Conservation (phyloP, 495 filamentous ascomycete genomes). For the Lophiotrema nucula region DNA sequence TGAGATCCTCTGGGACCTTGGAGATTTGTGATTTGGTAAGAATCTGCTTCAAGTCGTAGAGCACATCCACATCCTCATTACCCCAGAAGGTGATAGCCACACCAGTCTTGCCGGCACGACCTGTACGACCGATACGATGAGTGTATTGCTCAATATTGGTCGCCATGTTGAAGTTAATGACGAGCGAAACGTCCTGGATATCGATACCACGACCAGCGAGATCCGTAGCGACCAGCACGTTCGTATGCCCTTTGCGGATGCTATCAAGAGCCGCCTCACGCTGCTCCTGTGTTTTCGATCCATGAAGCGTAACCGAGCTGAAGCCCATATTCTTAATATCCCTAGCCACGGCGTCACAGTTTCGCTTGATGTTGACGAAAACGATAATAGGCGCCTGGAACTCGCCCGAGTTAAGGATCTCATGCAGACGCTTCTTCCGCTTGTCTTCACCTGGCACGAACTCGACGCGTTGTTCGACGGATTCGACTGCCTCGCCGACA, state of each 20-base stretch:
- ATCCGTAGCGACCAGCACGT: conserved; percentile 96
- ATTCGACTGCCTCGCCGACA: conserved; percentile 96
- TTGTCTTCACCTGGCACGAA: conserved; percentile 91
- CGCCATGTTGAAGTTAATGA: conserved; percentile 99
- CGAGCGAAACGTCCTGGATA: conserved; percentile 87
- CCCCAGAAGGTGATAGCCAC: conserved; percentile 95
- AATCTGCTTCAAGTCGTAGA: conserved; percentile 98
- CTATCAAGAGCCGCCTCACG: conserved; percentile 91
- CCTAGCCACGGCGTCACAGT: conserved; percentile 91
- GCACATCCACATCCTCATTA: conserved; percentile 84
- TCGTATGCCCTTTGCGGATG: conserved; percentile 71
- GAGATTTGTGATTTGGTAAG: conserved; percentile 87
- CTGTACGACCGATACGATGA: conserved; percentile 95
- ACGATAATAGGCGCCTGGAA: conserved; percentile 95
- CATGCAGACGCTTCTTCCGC: conserved; percentile 90
- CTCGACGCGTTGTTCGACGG: conserved; percentile 95
- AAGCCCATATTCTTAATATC: conserved; percentile 96
- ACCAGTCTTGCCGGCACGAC: conserved; percentile 97
- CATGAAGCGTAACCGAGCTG: conserved; percentile 87
- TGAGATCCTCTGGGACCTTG: conserved; percentile 87
- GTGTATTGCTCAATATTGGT: conserved; percentile 92
- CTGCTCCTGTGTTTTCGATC: conserved; percentile 95
- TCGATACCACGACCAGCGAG: conserved; percentile 98
- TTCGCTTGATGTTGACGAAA: conserved; percentile 99
- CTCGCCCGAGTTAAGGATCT: conserved; percentile 82